Conservation (phyloP, 345 rosid species). For the Dipteronia sinensis region DNA sequence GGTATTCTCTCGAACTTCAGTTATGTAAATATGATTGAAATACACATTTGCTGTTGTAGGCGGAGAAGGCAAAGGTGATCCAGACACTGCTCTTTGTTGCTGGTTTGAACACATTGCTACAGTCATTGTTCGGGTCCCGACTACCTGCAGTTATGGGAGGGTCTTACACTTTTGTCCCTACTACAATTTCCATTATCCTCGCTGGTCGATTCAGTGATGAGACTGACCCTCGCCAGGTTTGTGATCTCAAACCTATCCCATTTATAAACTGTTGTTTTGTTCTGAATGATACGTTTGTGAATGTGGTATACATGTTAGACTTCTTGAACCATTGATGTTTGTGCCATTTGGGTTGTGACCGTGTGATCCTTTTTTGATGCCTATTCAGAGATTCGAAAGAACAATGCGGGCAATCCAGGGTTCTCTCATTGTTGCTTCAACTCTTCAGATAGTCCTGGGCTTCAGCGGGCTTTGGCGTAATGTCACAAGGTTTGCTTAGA, state of each 20-base stretch:
- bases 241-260: slow-evolving; percentile 23
- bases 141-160: slow-evolving; percentile 95
- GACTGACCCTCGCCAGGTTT: slow-evolving; percentile 70
- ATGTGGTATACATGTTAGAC: not conserved
- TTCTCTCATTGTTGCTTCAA: slow-evolving; percentile 87
- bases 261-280: slow-evolving; percentile 3
- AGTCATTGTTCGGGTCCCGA: slow-evolving; percentile 78
- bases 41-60: slow-evolving; percentile 42
- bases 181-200: slow-evolving; percentile 90
- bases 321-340: not conserved
- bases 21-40: not conserved
- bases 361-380: slow-evolving; percentile 18
- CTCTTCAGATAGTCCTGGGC: slow-evolving; percentile 95
- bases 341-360: slow-evolving; percentile 3
- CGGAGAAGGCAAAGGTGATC: slow-evolving; percentile 91
- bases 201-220: slow-evolving; percentile 72
- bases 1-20: not conserved
- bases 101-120: slow-evolving; percentile 92
- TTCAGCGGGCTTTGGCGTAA: slow-evolving; percentile 99
- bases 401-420: slow-evolving; percentile 97
- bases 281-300: slow-evolving; percentile 8
- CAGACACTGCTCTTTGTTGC: slow-evolving; percentile 96
- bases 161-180: slow-evolving; percentile 88
- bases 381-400: slow-evolving; percentile 67
- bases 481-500: slow-evolving; percentile 66